These are phyloP conservation scores for Daphne laureola DNA, from an alignment of 441 rosid genomes.

Conservation along the genomic window DNA sequence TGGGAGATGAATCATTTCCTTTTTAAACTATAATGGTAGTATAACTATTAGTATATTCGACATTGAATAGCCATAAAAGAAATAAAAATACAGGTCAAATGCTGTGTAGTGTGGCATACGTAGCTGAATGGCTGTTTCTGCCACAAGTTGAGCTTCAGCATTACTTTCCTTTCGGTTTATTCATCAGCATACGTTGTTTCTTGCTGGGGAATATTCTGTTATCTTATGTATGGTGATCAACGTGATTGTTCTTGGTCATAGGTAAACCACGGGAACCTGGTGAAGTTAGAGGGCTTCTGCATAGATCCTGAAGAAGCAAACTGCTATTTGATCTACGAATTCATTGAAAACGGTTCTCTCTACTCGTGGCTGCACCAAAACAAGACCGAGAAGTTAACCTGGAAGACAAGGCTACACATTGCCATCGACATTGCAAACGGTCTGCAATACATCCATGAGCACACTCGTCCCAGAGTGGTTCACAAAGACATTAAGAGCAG, in stretches of 20 bases:
- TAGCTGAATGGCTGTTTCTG: too few relatives aligned
- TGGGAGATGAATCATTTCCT: too few relatives aligned
- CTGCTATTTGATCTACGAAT: constrained; percentile 55
- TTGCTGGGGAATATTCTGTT: too few relatives aligned
- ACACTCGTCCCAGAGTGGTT: constrained; percentile 51
- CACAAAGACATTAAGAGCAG: constrained; percentile 67
- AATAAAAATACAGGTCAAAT: too few relatives aligned
- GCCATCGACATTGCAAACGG: constrained; percentile 58
- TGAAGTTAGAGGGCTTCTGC: constrained; percentile 62
- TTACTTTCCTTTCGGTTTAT: too few relatives aligned
- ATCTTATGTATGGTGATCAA: too few relatives aligned
- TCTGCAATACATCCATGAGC: constrained; percentile 63
- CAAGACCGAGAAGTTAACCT: constrained; percentile 23
- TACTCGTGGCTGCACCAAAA: constrained; percentile 46
- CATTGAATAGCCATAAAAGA: too few relatives aligned
- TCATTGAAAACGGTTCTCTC: constrained; percentile 48
- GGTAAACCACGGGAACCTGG: constrained; percentile 69
- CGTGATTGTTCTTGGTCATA: constrained; percentile 4
- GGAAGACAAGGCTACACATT: constrained; percentile 46
- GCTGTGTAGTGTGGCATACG: too few relatives aligned
- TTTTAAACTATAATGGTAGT: background rate
- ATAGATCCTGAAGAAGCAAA: constrained; percentile 44
- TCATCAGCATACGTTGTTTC: too few relatives aligned
- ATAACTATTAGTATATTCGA: too few relatives aligned
- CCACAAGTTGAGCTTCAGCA: too few relatives aligned